Evolutionary conservation across 2,329 filamentous ascomycete genomes (phyloP), one percentile per base, ranked within the genome.

Genomic region (Claviceps sp.): DNA sequence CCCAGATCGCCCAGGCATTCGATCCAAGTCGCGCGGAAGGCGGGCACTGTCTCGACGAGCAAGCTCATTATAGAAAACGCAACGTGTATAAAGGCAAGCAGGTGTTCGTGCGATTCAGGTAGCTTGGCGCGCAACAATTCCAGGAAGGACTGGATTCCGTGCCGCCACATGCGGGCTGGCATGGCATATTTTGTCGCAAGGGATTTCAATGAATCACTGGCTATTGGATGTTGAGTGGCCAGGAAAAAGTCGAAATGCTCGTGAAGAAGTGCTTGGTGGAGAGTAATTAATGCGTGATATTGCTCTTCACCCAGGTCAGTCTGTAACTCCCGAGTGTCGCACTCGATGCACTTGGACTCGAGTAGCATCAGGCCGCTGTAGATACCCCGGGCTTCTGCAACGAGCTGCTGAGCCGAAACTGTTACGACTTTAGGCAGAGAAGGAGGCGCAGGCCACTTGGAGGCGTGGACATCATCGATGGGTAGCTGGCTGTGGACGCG

Each of bases 121-220:
- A 95, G 70, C 2, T 83, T 78, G 57, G 87, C 81, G 0, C 88
- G 74, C 0, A 95, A 66, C 0, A 94, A 65, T 57, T 95, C 88
- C 0, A 95, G 72, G 53, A 93, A 93, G 0, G 81, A 83, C 62
- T 94, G 88, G 3, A 97, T 96, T 0, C 87, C 91, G 59, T 95
- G 87, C 0, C 88, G 77, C 93, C 93, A 97, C 86, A 97, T 93
- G 0, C 91, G 74, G 0, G 87, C 88, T 0, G 91, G 90, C 88
- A 97, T 96, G 0, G 82, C 82, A 59, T 95, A 95, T 55, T 93
- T 93, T 0, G 77, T 76, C 0, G 89, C 84, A 0, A 96, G 66
- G 0, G 79, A 72, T 3, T 78, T 75, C 0, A 97, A 64, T 0
- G 83, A 79, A 0, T 75, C 74, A 24, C 77, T 86, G 0, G 88